Evolutionary conservation across 2,329 filamentous ascomycete species (phyloP).

Genomic region (Myriosclerotinia duriaeana): DNA sequence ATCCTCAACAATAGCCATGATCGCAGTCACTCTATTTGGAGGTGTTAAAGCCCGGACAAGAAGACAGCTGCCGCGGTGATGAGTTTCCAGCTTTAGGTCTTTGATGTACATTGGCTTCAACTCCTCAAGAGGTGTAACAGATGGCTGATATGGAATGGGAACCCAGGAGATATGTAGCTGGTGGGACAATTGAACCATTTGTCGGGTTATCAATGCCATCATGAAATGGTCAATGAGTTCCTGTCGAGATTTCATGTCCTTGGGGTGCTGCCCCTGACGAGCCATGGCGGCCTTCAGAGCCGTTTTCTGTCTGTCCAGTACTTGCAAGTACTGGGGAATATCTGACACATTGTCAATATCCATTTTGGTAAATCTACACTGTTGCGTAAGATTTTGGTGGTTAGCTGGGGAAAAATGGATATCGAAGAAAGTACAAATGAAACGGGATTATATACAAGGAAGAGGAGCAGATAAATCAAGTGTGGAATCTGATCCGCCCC

Average conservation of each 20-base stretch:
- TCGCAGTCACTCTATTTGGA: slow-evolving; percentile 38
- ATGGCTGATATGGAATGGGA: slow-evolving; percentile 24
- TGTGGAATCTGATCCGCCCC: not conserved
- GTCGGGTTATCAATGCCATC: not conserved
- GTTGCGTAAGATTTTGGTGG: not conserved
- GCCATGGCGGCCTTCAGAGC: slow-evolving; percentile 14
- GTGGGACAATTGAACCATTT: not conserved
- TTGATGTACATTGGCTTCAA: slow-evolving; percentile 32
- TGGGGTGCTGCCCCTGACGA: slow-evolving; percentile 17
- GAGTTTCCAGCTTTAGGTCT: slow-evolving; percentile 44
- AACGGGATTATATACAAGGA: not conserved
- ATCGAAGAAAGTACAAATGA: not conserved
- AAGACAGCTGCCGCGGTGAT: slow-evolving; percentile 45
- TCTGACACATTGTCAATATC: slow-evolving; percentile 23
- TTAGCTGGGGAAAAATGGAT: not conserved
- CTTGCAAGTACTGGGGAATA: slow-evolving; percentile 5
- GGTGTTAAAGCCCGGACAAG: slow-evolving; percentile 30
- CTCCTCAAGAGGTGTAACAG: slow-evolving; percentile 3
- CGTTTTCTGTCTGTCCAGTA: slow-evolving; percentile 10
- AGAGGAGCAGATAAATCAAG: not conserved
- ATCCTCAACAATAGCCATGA: slow-evolving; percentile 38
- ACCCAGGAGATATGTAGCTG: slow-evolving; percentile 19
- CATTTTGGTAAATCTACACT: slow-evolving; percentile 14
- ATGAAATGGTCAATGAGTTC: slow-evolving; percentile 16
- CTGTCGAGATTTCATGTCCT: slow-evolving; percentile 7